These are phyloP conservation scores for Skeletonema costatum DNA, from an alignment of 108 stramenopile genomes.

Conservation along the genomic window DNA sequence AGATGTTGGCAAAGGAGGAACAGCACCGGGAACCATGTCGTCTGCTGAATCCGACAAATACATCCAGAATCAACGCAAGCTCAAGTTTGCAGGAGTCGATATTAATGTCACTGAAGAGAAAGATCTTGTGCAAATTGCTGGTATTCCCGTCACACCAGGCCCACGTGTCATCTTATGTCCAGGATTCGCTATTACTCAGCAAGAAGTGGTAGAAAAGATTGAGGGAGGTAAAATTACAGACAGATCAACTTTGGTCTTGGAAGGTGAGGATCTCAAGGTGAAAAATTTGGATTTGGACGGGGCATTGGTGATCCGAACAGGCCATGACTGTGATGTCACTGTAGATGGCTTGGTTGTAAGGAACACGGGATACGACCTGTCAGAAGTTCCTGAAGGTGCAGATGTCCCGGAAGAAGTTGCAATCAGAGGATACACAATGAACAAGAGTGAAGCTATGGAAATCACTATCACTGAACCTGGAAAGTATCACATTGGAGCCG, in stretches of 20 bases:
- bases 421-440: constrained; percentile 90
- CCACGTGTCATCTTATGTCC: constrained; percentile 82
- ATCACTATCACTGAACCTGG: constrained; percentile 82
- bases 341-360: constrained; percentile 75
- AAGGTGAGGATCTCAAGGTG: constrained; percentile 74
- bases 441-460: constrained; percentile 71
- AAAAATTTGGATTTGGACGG: constrained; percentile 85
- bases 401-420: constrained; percentile 74
- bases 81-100: constrained; percentile 75
- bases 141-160: constrained; percentile 85
- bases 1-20: constrained; percentile 73
- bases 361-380: constrained; percentile 84
- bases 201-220: constrained; percentile 75
- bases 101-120: constrained; percentile 61
- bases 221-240: constrained; percentile 71
- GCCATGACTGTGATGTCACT: constrained; percentile 67
- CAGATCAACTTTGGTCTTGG: constrained; percentile 76
- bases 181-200: constrained; percentile 79
- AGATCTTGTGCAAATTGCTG: constrained; percentile 71
- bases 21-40: constrained; percentile 87
- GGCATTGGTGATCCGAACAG: constrained; percentile 75
- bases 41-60: constrained; percentile 89
- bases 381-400: constrained; percentile 61
- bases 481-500: constrained; percentile 67
- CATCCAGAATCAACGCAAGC: constrained; percentile 86